Evolutionary conservation across 2,329 filamentous ascomycete species (phyloP).

Genomic region (Fusarium udum): DNA sequence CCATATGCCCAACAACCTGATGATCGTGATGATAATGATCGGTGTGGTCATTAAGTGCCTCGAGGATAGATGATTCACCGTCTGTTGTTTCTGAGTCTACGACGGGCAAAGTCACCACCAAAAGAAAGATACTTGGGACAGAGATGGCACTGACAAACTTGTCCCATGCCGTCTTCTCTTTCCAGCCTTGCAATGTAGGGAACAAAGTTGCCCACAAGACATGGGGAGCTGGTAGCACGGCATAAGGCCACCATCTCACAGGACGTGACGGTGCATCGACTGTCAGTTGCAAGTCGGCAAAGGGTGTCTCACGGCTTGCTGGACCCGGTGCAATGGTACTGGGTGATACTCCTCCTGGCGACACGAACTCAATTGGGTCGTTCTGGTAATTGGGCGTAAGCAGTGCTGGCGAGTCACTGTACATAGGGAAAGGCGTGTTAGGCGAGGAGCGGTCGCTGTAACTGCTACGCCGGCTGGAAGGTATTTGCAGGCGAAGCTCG

Average conservation of each 20-base stretch:
- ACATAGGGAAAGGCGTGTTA: constrained; percentile 73
- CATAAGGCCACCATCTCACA: constrained; percentile 84
- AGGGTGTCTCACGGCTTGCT: constrained; percentile 57
- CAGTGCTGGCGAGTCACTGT: constrained; percentile 65
- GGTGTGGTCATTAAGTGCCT: constrained; percentile 44
- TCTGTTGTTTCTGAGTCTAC: constrained; percentile 76
- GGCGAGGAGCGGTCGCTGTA: constrained; percentile 59
- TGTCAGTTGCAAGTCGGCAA: constrained; percentile 54
- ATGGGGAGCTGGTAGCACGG: constrained; percentile 75
- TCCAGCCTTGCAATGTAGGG: constrained; percentile 86
- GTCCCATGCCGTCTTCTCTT: constrained; percentile 83
- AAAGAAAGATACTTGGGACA: constrained; percentile 87
- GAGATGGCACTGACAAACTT: constrained; percentile 83
- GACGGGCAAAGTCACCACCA: constrained; percentile 91
- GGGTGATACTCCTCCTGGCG: constrained; percentile 49
- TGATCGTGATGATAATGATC: constrained; percentile 30
- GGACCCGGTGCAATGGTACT: constrained; percentile 55
- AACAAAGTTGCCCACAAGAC: constrained; percentile 80
- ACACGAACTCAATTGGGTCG: constrained; percentile 64
- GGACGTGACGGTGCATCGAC: constrained; percentile 53
- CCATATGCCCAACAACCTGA: constrained; percentile 47
- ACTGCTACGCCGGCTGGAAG: constrained; percentile 52
- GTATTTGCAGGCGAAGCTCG: constrained; percentile 58
- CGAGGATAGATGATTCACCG: constrained; percentile 40
- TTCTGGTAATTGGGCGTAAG: constrained; percentile 54